Evolutionary conservation across 768 basidiomycete species (phyloP).

Genomic region (Trametes gibbosa): DNA sequence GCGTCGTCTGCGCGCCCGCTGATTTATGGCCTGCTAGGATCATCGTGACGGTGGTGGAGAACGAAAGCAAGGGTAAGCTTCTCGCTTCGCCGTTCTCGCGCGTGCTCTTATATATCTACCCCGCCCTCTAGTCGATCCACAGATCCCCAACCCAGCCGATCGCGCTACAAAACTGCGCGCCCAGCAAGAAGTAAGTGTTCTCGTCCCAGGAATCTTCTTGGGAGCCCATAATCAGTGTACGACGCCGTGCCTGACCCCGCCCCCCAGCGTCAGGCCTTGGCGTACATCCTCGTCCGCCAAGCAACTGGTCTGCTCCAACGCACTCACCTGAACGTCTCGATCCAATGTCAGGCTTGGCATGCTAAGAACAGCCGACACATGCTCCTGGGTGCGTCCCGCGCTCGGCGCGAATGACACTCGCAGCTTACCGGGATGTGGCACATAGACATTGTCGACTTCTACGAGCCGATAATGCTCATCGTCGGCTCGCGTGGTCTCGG

Average conservation of each 20-base stretch:
- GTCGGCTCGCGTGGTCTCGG: conserved; percentile 92
- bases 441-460: conserved; percentile 79
- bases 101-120: neutral
- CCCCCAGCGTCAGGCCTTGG: conserved; percentile 77
- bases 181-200: conserved; percentile 80
- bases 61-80: conserved; percentile 77
- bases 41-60: conserved; percentile 89
- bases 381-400: conserved; percentile 55
- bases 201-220: neutral
- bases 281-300: conserved; percentile 87
- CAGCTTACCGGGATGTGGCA: neutral
- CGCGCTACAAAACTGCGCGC: conserved; percentile 75
- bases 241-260: neutral
- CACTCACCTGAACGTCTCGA: conserved; percentile 80
- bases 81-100: neutral
- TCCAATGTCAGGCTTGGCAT: conserved; percentile 94
- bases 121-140: conserved; percentile 53
- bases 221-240: no score
- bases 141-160: conserved; percentile 69
- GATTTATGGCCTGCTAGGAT: conserved; percentile 41
- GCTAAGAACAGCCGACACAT: conserved; percentile 94
- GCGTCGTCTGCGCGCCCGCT: neutral
- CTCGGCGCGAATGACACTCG: neutral
- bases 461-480: conserved; percentile 88
- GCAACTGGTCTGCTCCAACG: conserved; percentile 88